A percentile compares a stretch with the other conserved stretches of the same genome.
Evolutionary conservation across 2,329 filamentous ascomycete species (phyloP).

Genomic region (Cladophialophora carrionii): DNA sequence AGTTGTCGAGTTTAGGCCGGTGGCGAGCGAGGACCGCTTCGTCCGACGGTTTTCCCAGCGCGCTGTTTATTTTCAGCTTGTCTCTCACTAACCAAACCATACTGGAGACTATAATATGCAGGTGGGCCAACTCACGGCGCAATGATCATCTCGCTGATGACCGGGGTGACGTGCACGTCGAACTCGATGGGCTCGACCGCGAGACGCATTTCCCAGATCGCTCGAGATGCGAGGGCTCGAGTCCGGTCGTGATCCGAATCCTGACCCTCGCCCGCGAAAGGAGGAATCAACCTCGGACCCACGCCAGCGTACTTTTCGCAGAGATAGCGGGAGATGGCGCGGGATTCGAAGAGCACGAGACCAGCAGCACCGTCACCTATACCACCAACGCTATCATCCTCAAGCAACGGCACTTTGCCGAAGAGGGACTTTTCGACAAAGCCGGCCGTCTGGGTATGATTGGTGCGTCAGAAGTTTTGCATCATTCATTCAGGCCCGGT

Average conservation of each 20-base stretch:
- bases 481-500: too few species aligned
- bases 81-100: too few species aligned
- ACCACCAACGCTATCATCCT: neutral
- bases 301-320: slow-evolving; percentile 12
- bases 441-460: neutral
- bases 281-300: neutral
- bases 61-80: neutral
- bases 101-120: neutral
- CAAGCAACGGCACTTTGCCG: slow-evolving; percentile 18
- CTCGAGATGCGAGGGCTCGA: neutral
- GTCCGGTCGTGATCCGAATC: neutral
- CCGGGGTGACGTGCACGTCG: slow-evolving; percentile 4
- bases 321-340: slow-evolving; percentile 19
- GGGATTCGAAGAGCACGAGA: slow-evolving; percentile 16
- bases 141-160: slow-evolving; percentile 12
- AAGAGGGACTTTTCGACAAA: slow-evolving; percentile 20
- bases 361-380: neutral
- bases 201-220: slow-evolving; percentile 16
- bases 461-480: neutral
- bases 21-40: slow-evolving; percentile 9
- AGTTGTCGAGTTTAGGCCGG: slow-evolving; percentile 7
- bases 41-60: slow-evolving; percentile 1
- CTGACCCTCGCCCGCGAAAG: neutral
- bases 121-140: neutral
- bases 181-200: slow-evolving; percentile 12